Percentiles rank a stretch among this genome's conserved stretches.
Conservation (phyloP, 2,329 filamentous ascomycete genomes). For the Scedosporium dehoogii region DNA sequence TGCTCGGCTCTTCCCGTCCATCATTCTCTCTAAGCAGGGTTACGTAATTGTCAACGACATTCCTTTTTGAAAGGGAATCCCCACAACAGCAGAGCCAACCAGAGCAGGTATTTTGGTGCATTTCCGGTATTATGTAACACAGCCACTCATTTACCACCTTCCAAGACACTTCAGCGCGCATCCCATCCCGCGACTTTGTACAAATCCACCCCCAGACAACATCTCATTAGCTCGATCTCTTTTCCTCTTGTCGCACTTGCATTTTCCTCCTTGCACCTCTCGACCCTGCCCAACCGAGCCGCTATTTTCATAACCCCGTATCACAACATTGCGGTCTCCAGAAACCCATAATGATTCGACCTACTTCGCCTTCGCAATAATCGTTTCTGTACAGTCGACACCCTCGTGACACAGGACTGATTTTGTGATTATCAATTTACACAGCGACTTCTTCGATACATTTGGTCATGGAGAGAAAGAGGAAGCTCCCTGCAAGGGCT, state of each 20-base stretch:
- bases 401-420: not conserved
- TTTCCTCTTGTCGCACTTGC: not conserved
- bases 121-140: not conserved
- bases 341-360: not conserved
- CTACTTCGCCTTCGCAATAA: constrained; percentile 4
- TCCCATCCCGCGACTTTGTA: not conserved
- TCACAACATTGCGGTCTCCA: not conserved
- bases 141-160: not conserved
- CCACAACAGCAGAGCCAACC: too few species aligned
- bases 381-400: not conserved
- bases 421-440: not conserved
- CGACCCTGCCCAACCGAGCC: not conserved
- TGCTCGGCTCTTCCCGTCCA: too few species aligned
- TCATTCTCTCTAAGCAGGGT: not conserved
- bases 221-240: not conserved
- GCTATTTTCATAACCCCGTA: not conserved
- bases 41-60: not conserved
- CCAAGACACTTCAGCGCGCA: not conserved
- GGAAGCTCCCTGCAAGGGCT: constrained; percentile 53
- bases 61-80: too few species aligned
- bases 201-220: not conserved
- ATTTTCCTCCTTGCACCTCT: not conserved
- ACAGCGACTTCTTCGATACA: not conserved
- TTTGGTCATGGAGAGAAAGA: constrained; percentile 50
- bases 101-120: too few species aligned